Percentiles rank a stretch among this genome's conserved stretches.
phyloP scores from a whole-genome alignment of 495 filamentous ascomycete genomes.

The Xylaria grammica region DNA sequence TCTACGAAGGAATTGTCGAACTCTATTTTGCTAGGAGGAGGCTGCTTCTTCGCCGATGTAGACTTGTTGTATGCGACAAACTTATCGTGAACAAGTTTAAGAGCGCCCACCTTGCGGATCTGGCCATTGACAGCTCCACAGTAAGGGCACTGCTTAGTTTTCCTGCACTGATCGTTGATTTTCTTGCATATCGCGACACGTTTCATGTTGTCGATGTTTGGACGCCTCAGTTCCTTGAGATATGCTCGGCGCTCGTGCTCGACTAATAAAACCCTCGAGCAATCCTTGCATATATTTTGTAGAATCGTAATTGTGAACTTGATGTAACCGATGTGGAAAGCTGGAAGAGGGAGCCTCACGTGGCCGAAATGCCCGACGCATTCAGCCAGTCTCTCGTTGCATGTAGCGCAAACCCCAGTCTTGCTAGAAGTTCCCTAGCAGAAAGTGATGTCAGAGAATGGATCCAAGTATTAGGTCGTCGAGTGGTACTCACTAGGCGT shows the following conservation, averaged over 20 bases:
- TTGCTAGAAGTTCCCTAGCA: conserved; percentile 78
- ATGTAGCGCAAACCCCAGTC: conserved; percentile 76
- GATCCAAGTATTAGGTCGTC: background rate
- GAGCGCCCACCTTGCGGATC: conserved; percentile 82
- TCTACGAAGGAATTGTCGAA: conserved; percentile 85
- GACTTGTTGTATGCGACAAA: conserved; percentile 86
- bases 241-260: conserved; percentile 74
- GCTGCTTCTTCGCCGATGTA: conserved; percentile 78
- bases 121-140: conserved; percentile 84
- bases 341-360: conserved; percentile 84
- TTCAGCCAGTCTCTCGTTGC: conserved; percentile 71
- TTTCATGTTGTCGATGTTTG: conserved; percentile 84
- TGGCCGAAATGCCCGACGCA: conserved; percentile 97
- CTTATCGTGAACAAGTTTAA: conserved; percentile 94
- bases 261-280: conserved; percentile 75
- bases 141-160: conserved; percentile 74
- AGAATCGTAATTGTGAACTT: conserved; percentile 86
- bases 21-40: conserved; percentile 74
- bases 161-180: conserved; percentile 86
- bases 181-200: conserved; percentile 80
- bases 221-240: conserved; percentile 77
- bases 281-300: conserved; percentile 92
- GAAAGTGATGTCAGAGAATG: conserved; percentile 28
- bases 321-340: conserved; percentile 95
- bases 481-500: conserved; percentile 60